Percentiles rank a stretch among this genome's conserved stretches.
These are phyloP conservation scores for Russula abietina DNA, from an alignment of 768 basidiomycete species.

Conservation along the genomic window DNA sequence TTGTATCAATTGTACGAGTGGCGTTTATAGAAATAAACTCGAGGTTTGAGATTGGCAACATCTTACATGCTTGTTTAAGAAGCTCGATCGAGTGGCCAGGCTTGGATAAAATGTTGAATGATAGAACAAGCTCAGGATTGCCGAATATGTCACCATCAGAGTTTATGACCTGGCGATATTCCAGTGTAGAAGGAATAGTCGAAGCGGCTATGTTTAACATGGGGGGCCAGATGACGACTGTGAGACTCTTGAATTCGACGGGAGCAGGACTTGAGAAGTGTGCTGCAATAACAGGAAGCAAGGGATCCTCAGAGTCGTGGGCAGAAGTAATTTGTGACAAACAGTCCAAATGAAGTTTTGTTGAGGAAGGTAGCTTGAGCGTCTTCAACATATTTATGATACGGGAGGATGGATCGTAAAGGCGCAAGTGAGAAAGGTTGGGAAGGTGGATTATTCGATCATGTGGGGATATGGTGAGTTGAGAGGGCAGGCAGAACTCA, in stretches of 20 bases:
- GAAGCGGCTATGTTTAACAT: not conserved
- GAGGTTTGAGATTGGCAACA: constrained; percentile 2
- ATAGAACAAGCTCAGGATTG: not conserved
- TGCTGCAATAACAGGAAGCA: not conserved
- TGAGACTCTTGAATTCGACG: constrained; percentile 1
- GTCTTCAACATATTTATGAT: no score
- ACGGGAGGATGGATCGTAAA: no score
- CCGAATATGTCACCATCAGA: not conserved
- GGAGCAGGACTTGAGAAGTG: not conserved
- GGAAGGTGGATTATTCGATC: not conserved
- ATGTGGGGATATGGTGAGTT: not conserved
- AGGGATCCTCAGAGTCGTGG: not conserved
- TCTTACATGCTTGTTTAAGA: not conserved
- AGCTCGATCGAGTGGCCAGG: not conserved
- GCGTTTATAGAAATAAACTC: constrained; percentile 6
- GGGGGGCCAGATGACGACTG: not conserved
- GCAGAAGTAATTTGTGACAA: not conserved
- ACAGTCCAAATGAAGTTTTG: not conserved
- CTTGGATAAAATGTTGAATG: not conserved
- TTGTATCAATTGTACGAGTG: not conserved
- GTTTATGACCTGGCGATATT: no score
- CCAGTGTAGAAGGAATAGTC: not conserved
- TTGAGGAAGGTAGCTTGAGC: constrained; percentile 1
- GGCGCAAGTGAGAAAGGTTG: no score
- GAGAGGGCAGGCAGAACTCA: not conserved